Evolutionary conservation across 306 rosid genomes (phyloP).

Genomic region (Trifolium fragiferum): DNA sequence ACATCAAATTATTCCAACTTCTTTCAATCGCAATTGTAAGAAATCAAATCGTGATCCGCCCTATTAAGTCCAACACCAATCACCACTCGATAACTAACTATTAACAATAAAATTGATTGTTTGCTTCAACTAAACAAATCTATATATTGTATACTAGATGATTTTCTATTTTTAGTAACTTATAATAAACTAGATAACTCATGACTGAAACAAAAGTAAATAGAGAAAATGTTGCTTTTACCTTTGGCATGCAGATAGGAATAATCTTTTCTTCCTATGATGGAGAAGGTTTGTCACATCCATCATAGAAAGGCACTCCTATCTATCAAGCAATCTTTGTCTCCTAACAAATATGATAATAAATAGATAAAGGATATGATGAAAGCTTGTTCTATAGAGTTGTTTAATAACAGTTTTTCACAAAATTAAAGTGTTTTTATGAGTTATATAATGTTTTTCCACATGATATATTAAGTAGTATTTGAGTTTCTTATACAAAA

Average conservation of each 20-base stretch:
- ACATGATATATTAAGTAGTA: no score
- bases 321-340: constrained; percentile 18
- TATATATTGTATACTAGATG: background rate
- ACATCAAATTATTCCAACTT: no score
- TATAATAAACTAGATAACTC: background rate
- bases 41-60: no score
- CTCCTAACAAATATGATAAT: background rate
- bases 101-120: no score
- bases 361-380: background rate
- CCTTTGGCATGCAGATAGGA: constrained; percentile 4
- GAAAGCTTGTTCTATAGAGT: background rate
- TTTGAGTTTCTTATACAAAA: no score
- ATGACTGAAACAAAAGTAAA: constrained; percentile 12
- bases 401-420: no score
- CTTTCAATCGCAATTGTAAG: no score
- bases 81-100: no score
- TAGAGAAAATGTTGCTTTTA: background rate
- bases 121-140: background rate
- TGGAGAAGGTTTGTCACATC: constrained; percentile 16
- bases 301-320: constrained; percentile 1
- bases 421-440: no score
- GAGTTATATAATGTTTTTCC: no score
- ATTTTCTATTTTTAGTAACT: background rate
- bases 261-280: constrained; percentile 35
- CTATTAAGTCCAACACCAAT: no score